Evolutionary conservation across 805 yeast species (phyloP).

Genomic region (Sporopachydermia quercuum): DNA sequence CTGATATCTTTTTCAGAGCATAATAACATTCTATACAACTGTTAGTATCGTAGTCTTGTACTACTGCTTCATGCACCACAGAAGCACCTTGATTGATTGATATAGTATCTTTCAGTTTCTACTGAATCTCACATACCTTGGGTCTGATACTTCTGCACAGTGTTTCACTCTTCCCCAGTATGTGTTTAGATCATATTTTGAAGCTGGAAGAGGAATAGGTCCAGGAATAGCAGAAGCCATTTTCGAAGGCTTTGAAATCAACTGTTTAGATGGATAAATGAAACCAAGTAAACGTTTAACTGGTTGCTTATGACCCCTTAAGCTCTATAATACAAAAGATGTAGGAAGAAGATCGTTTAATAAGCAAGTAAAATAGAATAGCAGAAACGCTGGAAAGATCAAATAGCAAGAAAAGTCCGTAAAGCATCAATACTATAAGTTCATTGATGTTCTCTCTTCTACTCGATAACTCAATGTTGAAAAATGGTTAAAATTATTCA

Average conservation of each 20-base stretch:
- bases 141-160: slow-evolving; percentile 87
- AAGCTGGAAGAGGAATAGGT: slow-evolving; percentile 61
- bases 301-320: neutral
- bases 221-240: slow-evolving; percentile 92
- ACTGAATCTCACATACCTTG: slow-evolving; percentile 23
- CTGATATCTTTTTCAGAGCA: slow-evolving; percentile 51
- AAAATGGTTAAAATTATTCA: too few relatives aligned
- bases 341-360: slow-evolving; percentile 10
- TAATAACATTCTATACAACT: slow-evolving; percentile 45
- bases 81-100: neutral
- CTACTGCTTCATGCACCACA: too few relatives aligned
- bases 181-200: slow-evolving; percentile 63
- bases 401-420: slow-evolving; percentile 3
- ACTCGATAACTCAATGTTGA: too few relatives aligned
- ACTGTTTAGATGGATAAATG: neutral
- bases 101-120: neutral
- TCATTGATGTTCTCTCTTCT: too few relatives aligned
- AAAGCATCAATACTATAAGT: slow-evolving; percentile 2
- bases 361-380: slow-evolving; percentile 17
- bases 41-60: neutral
- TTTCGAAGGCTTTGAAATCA: slow-evolving; percentile 4
- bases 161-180: slow-evolving; percentile 93
- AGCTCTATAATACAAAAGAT: neutral
- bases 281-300: too few relatives aligned
- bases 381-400: slow-evolving; percentile 17